Evolutionary conservation across 164 flowering plant species (phyloP), one percentile per base, ranked within the genome.

Genomic region (Stephania cephalantha): DNA sequence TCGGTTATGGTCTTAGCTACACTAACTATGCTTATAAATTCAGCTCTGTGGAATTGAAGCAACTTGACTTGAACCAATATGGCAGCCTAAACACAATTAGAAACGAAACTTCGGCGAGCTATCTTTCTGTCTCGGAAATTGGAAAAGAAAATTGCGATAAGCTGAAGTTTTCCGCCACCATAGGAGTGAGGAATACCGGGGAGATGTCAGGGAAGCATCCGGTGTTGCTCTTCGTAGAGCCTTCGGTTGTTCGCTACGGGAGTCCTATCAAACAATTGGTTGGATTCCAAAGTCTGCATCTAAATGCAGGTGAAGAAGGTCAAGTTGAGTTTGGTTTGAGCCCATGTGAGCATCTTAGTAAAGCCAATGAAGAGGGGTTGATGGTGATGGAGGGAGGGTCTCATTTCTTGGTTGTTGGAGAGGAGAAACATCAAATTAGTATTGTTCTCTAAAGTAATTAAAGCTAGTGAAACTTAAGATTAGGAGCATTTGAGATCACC

Each of bases 1-100:
- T 90, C 44, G 99, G 98, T 8, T 79, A 88, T 31, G 99, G 99
- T 18, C 88, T 95, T 44, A 91, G 98, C 84, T 91, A 95, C 89
- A 79, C 97, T 5, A 84, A 74, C 44, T 88, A 87, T 79, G 46
- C 84, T 0, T 91, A 95, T 35, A 69, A 87, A 74, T 83, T 95
- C 73, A 67, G 71, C 7, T 71, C 82, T 18, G 82, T 79, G 3
- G 73, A 85, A 4, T 82, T 74, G 25, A 79, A 76, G 78, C 81
- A 75, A 17, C 70, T 95, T 61, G 75, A 78, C 81, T 71, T 93
- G 12, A 88, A 84, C 71, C 82, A 76, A 48, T 73, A 83, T 67
- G 46, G 81, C 30, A 67, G 65, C 44, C 11, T 69, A 50, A 73
- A 69, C 6, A 71, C 73, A 6, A 22, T 55, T 30, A 46, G 69